Base-by-base conservation (phyloP, 306 rosid species). In the Fragaria nilgerrensis region DNA sequence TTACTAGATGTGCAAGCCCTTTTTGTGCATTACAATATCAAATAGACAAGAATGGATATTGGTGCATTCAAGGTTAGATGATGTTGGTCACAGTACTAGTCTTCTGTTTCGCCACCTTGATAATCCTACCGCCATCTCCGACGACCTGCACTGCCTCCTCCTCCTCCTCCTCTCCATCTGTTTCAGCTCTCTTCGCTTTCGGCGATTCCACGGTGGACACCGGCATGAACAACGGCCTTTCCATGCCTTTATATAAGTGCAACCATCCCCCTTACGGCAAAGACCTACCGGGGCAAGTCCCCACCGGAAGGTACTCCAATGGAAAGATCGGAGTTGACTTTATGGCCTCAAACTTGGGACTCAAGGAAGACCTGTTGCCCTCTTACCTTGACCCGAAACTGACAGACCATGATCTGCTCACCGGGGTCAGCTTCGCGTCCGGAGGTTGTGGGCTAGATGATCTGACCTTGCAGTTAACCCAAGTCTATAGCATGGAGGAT, bases 171-270 rank as follows among this genome's bases (percentile, higher is more conserved):
- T 29, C 85, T 5, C 45, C 22, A 19, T 58, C 81, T 0, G 22
- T 79, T 9, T 45, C 86, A 0, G 87, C 86, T 0, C 7, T 89
- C 5, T 89, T 82, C 1, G 86, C 86, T 50, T 85, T 86, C 0
- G 90, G 92, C 0, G 92, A 88, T 49, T 89, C 93, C 17, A 82
- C 87, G 9, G 4, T 83, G 2, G 88, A 89, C 19, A 15, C 85
- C 0, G 88, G 87, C 77, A 87, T 83, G 85, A 89, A 87, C 73
- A 85, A 87, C 65, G 56, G 17, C 66, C 2, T 78, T 16, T 4
- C 20, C 3, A 0, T 1, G 17, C 61, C 81, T 3, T 1, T 82
- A 15, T 62, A 76, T 16, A 58, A 63, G 0, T 3, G 82, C 0
- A 59, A 86, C 71, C 87, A 84, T 68, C 16, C 17, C 0, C 90